These are phyloP conservation scores for Ilyonectria mors-panacis DNA, from an alignment of 2,329 filamentous ascomycete genomes.

Conservation along the genomic window DNA sequence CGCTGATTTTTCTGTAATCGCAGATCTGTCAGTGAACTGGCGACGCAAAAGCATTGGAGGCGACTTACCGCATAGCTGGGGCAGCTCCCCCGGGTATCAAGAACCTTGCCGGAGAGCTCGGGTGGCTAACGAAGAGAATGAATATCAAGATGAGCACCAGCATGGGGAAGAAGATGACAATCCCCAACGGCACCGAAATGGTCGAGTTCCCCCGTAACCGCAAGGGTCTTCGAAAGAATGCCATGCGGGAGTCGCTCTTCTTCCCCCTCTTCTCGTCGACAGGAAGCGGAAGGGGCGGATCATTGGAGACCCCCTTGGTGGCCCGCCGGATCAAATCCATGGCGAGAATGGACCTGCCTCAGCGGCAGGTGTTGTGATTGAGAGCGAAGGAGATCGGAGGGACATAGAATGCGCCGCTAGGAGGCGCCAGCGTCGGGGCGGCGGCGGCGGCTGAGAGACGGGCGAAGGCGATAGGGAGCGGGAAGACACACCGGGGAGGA, in stretches of 20 bases:
- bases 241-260: constrained; percentile 68
- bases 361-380: constrained; percentile 58
- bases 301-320: constrained; percentile 63
- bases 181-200: constrained; percentile 91
- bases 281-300: constrained; percentile 60
- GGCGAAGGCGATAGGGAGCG: constrained; percentile 18
- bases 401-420: constrained; percentile 47
- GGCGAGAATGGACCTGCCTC: constrained; percentile 48
- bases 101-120: constrained; percentile 84
- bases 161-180: constrained; percentile 92
- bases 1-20: constrained; percentile 86
- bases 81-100: constrained; percentile 90
- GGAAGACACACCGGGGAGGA: constrained; percentile 4
- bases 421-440: constrained; percentile 42
- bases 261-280: constrained; percentile 65
- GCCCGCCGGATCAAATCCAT: constrained; percentile 74
- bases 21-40: constrained; percentile 33
- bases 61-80: constrained; percentile 85
- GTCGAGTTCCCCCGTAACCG: constrained; percentile 92
- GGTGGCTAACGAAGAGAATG: constrained; percentile 89
- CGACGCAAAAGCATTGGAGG: not conserved
- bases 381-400: constrained; percentile 49
- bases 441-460: constrained; percentile 37
- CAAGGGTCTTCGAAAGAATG: constrained; percentile 89
- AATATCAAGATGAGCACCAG: constrained; percentile 93